These are phyloP conservation scores for Pseudogymnoascus sp. DNA, from an alignment of 2,329 filamentous ascomycete genomes.

Conservation along the genomic window DNA sequence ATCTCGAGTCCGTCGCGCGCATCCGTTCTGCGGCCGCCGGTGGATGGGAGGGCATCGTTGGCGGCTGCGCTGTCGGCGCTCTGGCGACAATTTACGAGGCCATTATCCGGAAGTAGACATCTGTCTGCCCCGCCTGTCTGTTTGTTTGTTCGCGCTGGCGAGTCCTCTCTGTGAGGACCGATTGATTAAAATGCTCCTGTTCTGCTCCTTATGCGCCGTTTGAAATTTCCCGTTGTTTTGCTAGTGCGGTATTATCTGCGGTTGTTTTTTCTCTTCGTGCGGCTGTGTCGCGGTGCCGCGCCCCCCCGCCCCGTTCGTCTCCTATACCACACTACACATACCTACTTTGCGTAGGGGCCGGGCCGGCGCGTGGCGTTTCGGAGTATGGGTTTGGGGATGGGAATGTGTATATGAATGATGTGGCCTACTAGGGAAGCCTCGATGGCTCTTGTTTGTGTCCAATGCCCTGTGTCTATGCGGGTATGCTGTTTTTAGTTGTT, in stretches of 20 bases:
- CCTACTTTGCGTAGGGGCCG: not conserved
- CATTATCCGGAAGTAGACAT: constrained; percentile 56
- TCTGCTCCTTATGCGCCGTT: not conserved
- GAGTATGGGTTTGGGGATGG: not conserved
- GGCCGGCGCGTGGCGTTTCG: not conserved
- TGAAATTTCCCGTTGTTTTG: not conserved
- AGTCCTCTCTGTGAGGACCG: not conserved
- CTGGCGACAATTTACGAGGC: constrained; percentile 71
- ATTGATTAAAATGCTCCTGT: constrained; percentile 3
- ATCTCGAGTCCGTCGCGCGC: constrained; percentile 50
- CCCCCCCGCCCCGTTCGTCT: not conserved
- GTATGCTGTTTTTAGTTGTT: not conserved
- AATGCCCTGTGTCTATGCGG: not conserved
- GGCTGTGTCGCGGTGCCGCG: not conserved
- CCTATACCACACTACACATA: constrained; percentile 1
- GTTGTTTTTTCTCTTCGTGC: not conserved
- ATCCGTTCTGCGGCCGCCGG: constrained; percentile 64
- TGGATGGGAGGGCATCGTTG: constrained; percentile 62
- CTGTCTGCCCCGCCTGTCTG: not conserved
- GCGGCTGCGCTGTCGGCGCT: constrained; percentile 60
- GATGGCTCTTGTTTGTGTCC: constrained; percentile 1
- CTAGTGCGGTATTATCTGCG: not conserved
- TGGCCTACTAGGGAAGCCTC: not conserved
- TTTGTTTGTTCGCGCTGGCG: not conserved
- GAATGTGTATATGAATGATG: constrained; percentile 8